Percentiles rank a stretch among this genome's conserved stretches.
phyloP scores from a whole-genome alignment of 768 basidiomycete species.

The Agaricus sinodeliciosus region DNA sequence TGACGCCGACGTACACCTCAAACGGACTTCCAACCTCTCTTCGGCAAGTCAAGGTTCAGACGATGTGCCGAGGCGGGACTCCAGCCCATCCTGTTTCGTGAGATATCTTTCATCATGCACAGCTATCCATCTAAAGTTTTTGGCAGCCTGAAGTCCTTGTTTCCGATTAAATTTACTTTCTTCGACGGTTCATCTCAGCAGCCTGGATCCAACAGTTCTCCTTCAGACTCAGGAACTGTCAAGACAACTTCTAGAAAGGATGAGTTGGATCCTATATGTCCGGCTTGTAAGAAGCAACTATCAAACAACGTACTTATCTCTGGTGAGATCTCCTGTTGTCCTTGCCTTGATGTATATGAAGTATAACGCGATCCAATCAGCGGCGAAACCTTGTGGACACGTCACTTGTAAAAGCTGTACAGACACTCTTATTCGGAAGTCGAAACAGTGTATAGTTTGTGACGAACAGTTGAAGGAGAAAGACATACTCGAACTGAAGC shows the following conservation, averaged over 20 bases:
- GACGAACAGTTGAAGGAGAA: constrained; percentile 57
- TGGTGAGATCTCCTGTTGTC: constrained; percentile 36
- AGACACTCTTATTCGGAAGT: constrained; percentile 75
- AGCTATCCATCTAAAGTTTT: constrained; percentile 6
- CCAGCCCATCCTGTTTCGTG: constrained; percentile 76
- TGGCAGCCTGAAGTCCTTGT: constrained; percentile 74
- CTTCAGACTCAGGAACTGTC: constrained; percentile 22
- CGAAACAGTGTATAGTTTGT: constrained; percentile 84
- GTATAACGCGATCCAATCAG: constrained; percentile 26
- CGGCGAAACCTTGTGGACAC: constrained; percentile 84
- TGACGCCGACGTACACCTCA: constrained; percentile 77
- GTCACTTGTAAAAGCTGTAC: constrained; percentile 89
- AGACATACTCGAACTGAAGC: constrained; percentile 77
- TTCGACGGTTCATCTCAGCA: constrained; percentile 29
- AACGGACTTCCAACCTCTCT: constrained; percentile 57
- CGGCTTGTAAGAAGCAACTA: constrained; percentile 79
- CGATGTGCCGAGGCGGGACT: constrained; percentile 79
- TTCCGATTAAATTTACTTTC: constrained; percentile 74
- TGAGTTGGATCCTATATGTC: constrained; percentile 67
- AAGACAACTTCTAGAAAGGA: constrained; percentile 20
- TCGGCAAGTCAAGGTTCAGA: constrained; percentile 79
- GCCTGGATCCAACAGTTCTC: constrained; percentile 31
- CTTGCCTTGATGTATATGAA: neutral
- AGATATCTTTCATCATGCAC: constrained; percentile 18
- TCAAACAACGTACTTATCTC: constrained; percentile 73